Evolutionary conservation across 129 eudicot species (phyloP).

Genomic region (carrot (Daucus carota)): DNA sequence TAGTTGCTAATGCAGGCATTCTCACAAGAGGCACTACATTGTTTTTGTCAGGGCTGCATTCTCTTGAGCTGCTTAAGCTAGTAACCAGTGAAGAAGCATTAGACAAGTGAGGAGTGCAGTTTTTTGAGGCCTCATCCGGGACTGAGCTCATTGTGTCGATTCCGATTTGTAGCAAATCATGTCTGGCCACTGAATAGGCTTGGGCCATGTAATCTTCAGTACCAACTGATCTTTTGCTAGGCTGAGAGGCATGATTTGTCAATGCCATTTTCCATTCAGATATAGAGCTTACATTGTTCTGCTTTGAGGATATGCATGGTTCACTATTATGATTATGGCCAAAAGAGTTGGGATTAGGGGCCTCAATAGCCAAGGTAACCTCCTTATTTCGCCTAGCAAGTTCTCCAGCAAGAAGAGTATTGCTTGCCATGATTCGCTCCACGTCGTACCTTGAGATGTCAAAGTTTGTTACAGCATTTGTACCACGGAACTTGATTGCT

Average conservation of each 20-base stretch:
- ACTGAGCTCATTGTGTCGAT: constrained; percentile 13
- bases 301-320: constrained; percentile 12
- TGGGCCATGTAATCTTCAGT: constrained; percentile 8
- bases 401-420: constrained; percentile 66
- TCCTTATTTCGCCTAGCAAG: constrained; percentile 54
- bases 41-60: constrained; percentile 75
- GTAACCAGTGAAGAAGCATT: constrained; percentile 42
- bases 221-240: constrained; percentile 19
- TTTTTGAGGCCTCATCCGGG: constrained; percentile 30
- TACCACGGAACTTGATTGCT: constrained; percentile 81
- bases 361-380: not conserved
- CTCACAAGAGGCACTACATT: constrained; percentile 32
- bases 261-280: constrained; percentile 69
- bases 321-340: constrained; percentile 15
- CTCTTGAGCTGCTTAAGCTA: constrained; percentile 68
- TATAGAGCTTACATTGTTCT: constrained; percentile 20
- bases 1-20: constrained; percentile 43
- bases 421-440: constrained; percentile 69
- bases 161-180: constrained; percentile 22
- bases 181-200: constrained; percentile 20
- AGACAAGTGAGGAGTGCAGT: constrained; percentile 16
- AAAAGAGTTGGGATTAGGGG: constrained; percentile 16
- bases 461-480: constrained; percentile 77
- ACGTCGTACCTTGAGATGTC: constrained; percentile 66
- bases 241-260: constrained; percentile 21